Evolutionary conservation across 2,329 filamentous ascomycete genomes (phyloP), one percentile per base, ranked within the genome.

Genomic region (Fusarium sarcochroum): DNA sequence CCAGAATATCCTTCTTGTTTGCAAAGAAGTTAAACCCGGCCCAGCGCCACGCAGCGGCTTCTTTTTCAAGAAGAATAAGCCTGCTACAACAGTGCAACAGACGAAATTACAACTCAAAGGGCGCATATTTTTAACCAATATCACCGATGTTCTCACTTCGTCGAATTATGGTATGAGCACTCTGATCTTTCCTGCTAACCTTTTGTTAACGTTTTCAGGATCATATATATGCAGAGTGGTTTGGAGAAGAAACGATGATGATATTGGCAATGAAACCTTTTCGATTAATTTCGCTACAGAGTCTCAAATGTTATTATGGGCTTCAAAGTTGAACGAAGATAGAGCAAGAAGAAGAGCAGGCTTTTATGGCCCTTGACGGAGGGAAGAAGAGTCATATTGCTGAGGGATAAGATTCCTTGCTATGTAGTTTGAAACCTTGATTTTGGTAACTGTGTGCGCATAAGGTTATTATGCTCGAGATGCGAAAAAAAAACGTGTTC

Each of bases 1-100:
- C 18, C 20, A 42, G 9, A 4, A 32, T 0, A 51, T 34, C 4
- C 4, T 56, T 3, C 7, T 56, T 4, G 0, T 56, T 1, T 56
- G 35, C 4, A 17, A 34, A 7, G 25, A 25, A 15, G 17, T 18
- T 3, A 5, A 20, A 11, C 11, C 14, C 4, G 6, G 6, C 1
- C 0, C 1, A 6, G 4, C 0, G 18, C 1, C 2, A 3, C 17
- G 13, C 3, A 6, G 2, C 1, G 4, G 3, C 1, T n/a, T 6
- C 3, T 10, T 34, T 14, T n/a, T 11, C 17, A 15, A 25, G 7
- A 15, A 14, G 0, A 51, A 17, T 7, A 35, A 35, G 17, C 8
- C 14, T 17, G 14, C 14, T 15, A 9, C 14, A 35, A 7, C 14
- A 15, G 34, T 17, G 4, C 34, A 17, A 17, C 14, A 35, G 17